These are phyloP conservation scores for Coniella vitis DNA, from an alignment of 2,329 filamentous ascomycete species.

Conservation along the genomic window DNA sequence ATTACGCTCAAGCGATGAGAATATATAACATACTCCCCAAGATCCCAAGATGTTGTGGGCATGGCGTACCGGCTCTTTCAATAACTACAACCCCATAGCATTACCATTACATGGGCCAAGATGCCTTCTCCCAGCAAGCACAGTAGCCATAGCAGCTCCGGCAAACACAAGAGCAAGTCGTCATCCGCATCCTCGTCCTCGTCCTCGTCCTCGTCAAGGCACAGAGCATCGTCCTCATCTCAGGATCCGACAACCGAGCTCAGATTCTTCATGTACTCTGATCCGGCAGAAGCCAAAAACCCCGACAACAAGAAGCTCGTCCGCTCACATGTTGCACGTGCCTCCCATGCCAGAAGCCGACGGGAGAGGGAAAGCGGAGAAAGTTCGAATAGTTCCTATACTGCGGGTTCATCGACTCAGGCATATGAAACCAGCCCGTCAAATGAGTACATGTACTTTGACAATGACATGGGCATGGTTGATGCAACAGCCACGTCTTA, in stretches of 20 bases:
- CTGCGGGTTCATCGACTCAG: not conserved
- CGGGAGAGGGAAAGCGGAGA: not conserved
- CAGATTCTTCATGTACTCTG: constrained; percentile 12
- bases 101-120: too few relatives aligned
- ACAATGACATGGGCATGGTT: not conserved
- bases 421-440: not conserved
- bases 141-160: too few relatives aligned
- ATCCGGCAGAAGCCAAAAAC: constrained; percentile 7
- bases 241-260: not conserved
- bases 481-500: not conserved
- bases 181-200: too few relatives aligned
- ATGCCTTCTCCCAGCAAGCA: too few relatives aligned
- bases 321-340: constrained; percentile 8
- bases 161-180: too few relatives aligned
- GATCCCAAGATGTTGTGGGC: too few relatives aligned
- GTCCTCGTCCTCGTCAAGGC: too few relatives aligned
- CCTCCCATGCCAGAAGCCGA: constrained; percentile 8
- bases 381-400: not conserved
- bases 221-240: too few relatives aligned
- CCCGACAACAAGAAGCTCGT: constrained; percentile 10
- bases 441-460: not conserved
- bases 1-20: too few relatives aligned
- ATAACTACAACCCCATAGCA: too few relatives aligned
- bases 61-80: too few relatives aligned
- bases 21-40: too few relatives aligned